Base-by-base conservation (phyloP, 2,329 filamentous ascomycete genomes). In the Cladophialophora carrionii region DNA sequence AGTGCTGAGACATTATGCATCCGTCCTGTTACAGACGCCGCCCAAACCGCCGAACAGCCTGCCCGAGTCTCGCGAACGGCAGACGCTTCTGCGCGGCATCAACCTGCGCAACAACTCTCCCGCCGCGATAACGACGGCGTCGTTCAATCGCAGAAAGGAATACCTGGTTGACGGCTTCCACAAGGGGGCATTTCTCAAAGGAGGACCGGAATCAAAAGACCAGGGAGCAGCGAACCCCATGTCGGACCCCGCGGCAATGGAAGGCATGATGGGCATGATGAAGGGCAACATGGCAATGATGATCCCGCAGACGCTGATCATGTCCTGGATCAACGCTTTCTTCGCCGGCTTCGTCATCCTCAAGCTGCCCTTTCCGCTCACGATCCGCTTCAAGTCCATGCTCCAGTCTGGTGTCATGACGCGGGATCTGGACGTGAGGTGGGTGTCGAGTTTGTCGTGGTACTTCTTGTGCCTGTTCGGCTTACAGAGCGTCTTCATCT, bases 211-310 rank as follows among this genome's bases (percentile, higher is more conserved):
- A 61, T 87, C 84, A 74, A 88, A 90, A 75, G 93, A 93, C 59
- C 91, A 97, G 79, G 90, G 92, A 2, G 89, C 92, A 22, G 87
- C 91, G 43, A 99, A 98, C 79, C 95, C 95, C 3, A 92, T 99
- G 87, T 91, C 90, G 10, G 95, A 99, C 77, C 96, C 96, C 24
- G 90, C 90, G 55, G 92, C 91, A 64, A 99, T 99, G 95, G 96
- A 99, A 76, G 94, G 93, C 72, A 99, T 99, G 95, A 99, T 99
- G 95, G 94, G 95, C 72, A 96, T 96, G 92, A 96, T 99, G 91
- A 99, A 99, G 86, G 93, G 93, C 64, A 96, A 99, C 76, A 96
- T 99, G 90, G 94, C 95, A 70, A 99, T 98, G 95, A 98, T 99
- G 82, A 92, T 99, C 64, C 95, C 95, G 56, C 96, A 99, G 79